Evolutionary conservation across 2,329 filamentous ascomycete species (phyloP), one percentile per base, ranked within the genome.

Genomic region (Xylaria arbuscula): DNA sequence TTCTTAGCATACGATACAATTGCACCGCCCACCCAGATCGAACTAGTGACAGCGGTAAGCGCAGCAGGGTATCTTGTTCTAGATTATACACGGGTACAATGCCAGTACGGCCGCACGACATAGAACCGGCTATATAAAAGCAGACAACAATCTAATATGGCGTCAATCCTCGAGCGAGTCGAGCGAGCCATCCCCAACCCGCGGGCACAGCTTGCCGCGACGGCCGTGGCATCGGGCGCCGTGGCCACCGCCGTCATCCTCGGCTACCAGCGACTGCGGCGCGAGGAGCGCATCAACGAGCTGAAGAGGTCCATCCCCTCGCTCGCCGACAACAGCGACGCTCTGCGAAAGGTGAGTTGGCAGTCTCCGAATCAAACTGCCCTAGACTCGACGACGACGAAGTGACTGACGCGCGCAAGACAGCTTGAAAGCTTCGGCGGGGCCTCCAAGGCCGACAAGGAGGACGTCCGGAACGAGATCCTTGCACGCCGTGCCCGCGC

Each of bases 171-270:
- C 34, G 78, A 82, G 50, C 81, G 83, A 62, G 40, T 17, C 15
- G n/a, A 17, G 15, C 17, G 15, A 3, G 79, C 81, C 5, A 75
- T 84, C 48, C 79, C 81, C 47, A 85, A 80, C 73, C 80, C 84
- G 40, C 83, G 83, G 32, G 77, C 86, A 50, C 92, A 94, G 78
- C 83, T 96, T 42, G 86, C 89, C 19, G 87, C 90, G 2, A 93
- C 92, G 0, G 93, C 93, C 1, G 83, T 93, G 24, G 81, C 88
- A 15, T 91, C 89, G 0, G 89, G 88, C 19, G 86, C 85, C 9
- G 82, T 88, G 0, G 88, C 87, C 32, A 88, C 88, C 2, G 83
- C 84, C n/a, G 81, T 88, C 8, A 83, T 92, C 38, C 79, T 92
- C 15, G 87, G 87, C 22, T 90, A 88, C 73, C 89, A 92, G 77